Conservation (phyloP, 345 rosid genomes). For the Camelina laxa region DNA sequence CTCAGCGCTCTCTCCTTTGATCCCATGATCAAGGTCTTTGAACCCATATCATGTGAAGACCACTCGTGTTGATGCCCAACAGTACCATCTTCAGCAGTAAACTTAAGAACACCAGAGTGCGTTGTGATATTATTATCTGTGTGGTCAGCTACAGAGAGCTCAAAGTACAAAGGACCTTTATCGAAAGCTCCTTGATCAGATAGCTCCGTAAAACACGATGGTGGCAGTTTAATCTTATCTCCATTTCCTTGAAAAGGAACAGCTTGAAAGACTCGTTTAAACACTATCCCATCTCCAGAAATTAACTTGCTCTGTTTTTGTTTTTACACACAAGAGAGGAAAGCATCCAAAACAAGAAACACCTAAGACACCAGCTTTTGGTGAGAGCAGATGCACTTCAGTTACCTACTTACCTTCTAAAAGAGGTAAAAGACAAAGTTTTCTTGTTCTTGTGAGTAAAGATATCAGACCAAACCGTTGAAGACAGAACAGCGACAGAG, state of each 20-base stretch:
- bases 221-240: conserved; percentile 84
- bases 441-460: conserved; percentile 22
- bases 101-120: conserved; percentile 92
- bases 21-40: conserved; percentile 74
- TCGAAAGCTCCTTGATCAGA: conserved; percentile 96
- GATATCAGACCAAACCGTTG: not conserved
- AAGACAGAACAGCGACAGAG: conserved; percentile 23
- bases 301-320: too few species aligned
- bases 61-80: conserved; percentile 89
- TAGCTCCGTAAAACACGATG: conserved; percentile 76
- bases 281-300: conserved; percentile 73
- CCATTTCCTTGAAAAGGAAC: conserved; percentile 74
- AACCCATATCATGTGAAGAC: conserved; percentile 91
- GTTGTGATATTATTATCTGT: conserved; percentile 45
- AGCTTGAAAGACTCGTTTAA: conserved; percentile 73
- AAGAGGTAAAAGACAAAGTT: conserved; percentile 32
- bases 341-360: not conserved
- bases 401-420: conserved; percentile 42
- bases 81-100: conserved; percentile 82
- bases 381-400: not conserved
- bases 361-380: conserved; percentile 20
- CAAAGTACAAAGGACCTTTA: conserved; percentile 85
- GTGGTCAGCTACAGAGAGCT: conserved; percentile 62
- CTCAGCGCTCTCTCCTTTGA: conserved; percentile 66
- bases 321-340: too few species aligned